Evolutionary conservation across 2,329 filamentous ascomycete genomes (phyloP).

Genomic region (Pestalotiopsis fici): DNA sequence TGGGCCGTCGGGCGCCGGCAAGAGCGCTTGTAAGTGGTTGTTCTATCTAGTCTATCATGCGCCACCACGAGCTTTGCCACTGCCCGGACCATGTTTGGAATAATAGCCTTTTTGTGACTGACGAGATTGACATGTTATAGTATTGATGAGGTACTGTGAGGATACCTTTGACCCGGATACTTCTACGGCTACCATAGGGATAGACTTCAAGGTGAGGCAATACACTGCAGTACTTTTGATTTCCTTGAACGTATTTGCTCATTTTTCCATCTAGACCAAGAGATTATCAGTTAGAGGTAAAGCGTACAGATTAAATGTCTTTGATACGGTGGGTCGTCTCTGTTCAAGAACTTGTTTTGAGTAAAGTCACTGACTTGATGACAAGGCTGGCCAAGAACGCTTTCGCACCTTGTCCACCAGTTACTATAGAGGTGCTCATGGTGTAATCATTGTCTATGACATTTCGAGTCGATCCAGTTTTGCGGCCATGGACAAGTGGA

Average conservation of each 20-base stretch:
- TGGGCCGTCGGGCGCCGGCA: slow-evolving; percentile 56
- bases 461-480: slow-evolving; percentile 50
- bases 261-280: slow-evolving; percentile 42
- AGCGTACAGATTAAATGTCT: slow-evolving; percentile 52
- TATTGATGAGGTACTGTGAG: slow-evolving; percentile 56
- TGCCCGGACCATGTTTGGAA: not conserved
- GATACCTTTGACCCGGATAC: slow-evolving; percentile 58
- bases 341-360: not conserved
- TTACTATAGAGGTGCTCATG: slow-evolving; percentile 52
- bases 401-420: slow-evolving; percentile 52
- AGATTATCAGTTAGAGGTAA: slow-evolving; percentile 53
- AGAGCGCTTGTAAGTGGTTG: slow-evolving; percentile 49
- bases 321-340: slow-evolving; percentile 38
- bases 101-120: not conserved
- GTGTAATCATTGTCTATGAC: slow-evolving; percentile 51
- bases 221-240: not conserved
- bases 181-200: slow-evolving; percentile 56
- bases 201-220: slow-evolving; percentile 54
- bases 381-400: slow-evolving; percentile 45
- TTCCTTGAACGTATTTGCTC: not conserved
- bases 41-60: not conserved
- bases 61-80: not conserved
- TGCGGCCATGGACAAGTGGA: slow-evolving; percentile 53
- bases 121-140: slow-evolving; percentile 26
- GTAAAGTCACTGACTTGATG: not conserved